Base-by-base conservation (phyloP, 805 yeast species). In the Kodamaea fukazawae region DNA sequence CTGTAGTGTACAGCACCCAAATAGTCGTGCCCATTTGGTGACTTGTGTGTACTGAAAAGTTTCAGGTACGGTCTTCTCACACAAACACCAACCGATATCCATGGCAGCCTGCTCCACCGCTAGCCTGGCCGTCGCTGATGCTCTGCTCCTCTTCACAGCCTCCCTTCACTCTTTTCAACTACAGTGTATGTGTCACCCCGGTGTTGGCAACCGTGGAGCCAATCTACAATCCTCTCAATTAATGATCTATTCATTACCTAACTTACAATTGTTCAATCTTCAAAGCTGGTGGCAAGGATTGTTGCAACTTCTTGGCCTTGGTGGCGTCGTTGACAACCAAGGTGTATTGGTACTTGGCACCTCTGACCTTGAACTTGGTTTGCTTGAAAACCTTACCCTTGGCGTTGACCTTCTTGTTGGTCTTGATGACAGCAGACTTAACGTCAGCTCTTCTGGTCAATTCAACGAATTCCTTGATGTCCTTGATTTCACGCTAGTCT, bases 321-420 rank as follows among this genome's bases (percentile, higher is more conserved):
- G 87, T 84, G 65, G 88, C 85, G 73, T 93, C 98, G 78, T 85
- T 81, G 65, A 93, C 91, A 59, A 86, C 86, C 73, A 91, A 79
- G 60, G 99, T 93, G 86, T 93, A 93, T 67, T 88, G 82, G 79
- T 86, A 72, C 72, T 79, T 88, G 53, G 96, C 65, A 73, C 97
- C 96, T 82, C 98, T 89, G 66, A 93, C 87, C 86, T 93, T 93
- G 90, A 93, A 93, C 78, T 93, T 93, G 78, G 96, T 89, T 76
- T 86, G 93, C 76, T 85, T 84, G 82, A 78, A 78, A 57, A 76
- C 75, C 79, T 84, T 84, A 72, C 93, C 95, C 71, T 75, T 75
- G 58, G 84, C 78, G 77, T 81, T 82, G 65, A 83, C 60, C 75
- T 84, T 83, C 69, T 78, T 72, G 88, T 88, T 88, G 77, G 83